These are phyloP conservation scores for Coprinellus micaceus DNA, from an alignment of 768 basidiomycete species.

Conservation along the genomic window DNA sequence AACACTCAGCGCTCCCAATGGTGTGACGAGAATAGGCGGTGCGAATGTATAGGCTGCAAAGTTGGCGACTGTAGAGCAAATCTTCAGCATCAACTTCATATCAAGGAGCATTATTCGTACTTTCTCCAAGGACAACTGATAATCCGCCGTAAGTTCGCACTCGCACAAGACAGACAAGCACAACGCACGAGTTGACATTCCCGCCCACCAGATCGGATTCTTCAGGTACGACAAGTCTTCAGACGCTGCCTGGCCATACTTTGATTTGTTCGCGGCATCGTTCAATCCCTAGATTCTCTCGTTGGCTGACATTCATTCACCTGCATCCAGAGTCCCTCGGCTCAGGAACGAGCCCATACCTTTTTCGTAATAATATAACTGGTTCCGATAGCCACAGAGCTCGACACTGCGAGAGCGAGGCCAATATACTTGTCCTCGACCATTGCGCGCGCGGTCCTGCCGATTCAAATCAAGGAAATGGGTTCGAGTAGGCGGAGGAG, in stretches of 20 bases:
- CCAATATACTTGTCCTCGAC: slow-evolving; percentile 96
- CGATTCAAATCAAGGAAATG: slow-evolving; percentile 4
- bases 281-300: slow-evolving; percentile 70
- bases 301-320: neutral
- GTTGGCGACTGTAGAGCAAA: slow-evolving; percentile 73
- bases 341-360: slow-evolving; percentile 43
- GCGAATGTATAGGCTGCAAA: slow-evolving; percentile 98
- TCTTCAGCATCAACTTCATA: too few species aligned
- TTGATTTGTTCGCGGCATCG: slow-evolving; percentile 61
- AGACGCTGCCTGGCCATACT: slow-evolving; percentile 57
- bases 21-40: slow-evolving; percentile 96
- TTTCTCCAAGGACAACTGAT: slow-evolving; percentile 88
- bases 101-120: slow-evolving; percentile 43
- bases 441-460: slow-evolving; percentile 34
- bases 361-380: slow-evolving; percentile 99
- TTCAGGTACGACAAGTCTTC: slow-evolving; percentile 83
- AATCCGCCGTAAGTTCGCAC: slow-evolving; percentile 3
- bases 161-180: slow-evolving; percentile 2
- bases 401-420: slow-evolving; percentile 79
- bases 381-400: slow-evolving; percentile 85
- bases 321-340: neutral
- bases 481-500: neutral
- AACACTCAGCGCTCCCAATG: slow-evolving; percentile 93
- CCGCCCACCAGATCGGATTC: slow-evolving; percentile 97
- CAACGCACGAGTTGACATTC: slow-evolving; percentile 83